phyloP scores from a whole-genome alignment of 306 rosid genomes.

The Vicia sativa region DNA sequence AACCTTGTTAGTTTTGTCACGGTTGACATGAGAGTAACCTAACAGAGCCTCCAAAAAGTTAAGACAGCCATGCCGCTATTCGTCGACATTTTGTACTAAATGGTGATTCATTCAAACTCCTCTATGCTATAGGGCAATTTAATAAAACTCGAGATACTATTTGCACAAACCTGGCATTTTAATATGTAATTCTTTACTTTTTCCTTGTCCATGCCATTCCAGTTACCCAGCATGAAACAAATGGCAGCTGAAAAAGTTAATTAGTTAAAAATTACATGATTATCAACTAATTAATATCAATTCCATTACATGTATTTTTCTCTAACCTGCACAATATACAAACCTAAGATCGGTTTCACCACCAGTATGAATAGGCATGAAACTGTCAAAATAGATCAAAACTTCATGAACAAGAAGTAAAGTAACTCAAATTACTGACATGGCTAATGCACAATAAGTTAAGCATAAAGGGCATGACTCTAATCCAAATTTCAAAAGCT shows the following conservation, averaged over 20 bases:
- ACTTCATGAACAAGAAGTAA: conserved; percentile 29
- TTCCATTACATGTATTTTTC: conserved; percentile 8
- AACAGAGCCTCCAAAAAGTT: too few species aligned
- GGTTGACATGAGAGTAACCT: too few species aligned
- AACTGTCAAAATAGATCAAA: conserved; percentile 53
- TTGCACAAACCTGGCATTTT: conserved; percentile 77
- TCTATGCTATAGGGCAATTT: too few species aligned
- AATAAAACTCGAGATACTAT: conserved; percentile 5
- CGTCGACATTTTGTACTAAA: too few species aligned
- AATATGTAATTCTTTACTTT: conserved; percentile 79
- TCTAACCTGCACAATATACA: conserved; percentile 88
- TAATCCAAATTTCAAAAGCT: conserved; percentile 34
- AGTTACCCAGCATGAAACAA: conserved; percentile 76
- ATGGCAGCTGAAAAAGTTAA: conserved; percentile 72
- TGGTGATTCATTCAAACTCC: too few species aligned
- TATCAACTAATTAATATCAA: conserved; percentile 10
- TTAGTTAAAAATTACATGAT: conserved; percentile 29
- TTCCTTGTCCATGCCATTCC: conserved; percentile 97
- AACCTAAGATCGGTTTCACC: conserved; percentile 95
- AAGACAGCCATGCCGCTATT: too few species aligned
- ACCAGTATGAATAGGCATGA: conserved; percentile 79
- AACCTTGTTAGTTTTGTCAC: too few species aligned
- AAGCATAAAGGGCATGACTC: background rate
- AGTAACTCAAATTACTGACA: background rate
- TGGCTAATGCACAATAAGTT: background rate